Evolutionary conservation across 768 basidiomycete species (phyloP).

Genomic region (Galerina sulciceps): DNA sequence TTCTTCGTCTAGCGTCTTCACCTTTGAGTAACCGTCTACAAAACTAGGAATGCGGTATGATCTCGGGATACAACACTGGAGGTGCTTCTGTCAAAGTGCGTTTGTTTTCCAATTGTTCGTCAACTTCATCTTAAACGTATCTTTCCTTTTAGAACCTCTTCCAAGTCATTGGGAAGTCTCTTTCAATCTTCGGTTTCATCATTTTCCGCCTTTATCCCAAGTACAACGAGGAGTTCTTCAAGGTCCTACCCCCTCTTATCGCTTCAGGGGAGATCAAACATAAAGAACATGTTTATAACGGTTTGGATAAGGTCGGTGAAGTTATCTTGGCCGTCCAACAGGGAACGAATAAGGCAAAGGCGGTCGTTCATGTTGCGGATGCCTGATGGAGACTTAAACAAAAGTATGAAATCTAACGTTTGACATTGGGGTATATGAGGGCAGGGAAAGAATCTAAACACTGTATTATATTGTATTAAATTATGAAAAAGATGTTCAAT

Average conservation of each 20-base stretch:
- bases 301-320: slow-evolving; percentile 44
- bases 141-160: slow-evolving; percentile 38
- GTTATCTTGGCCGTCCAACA: slow-evolving; percentile 36
- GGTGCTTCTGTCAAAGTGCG: not conserved
- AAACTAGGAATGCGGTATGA: slow-evolving; percentile 46
- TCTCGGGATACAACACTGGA: slow-evolving; percentile 39
- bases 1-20: not conserved
- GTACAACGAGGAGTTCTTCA: slow-evolving; percentile 45
- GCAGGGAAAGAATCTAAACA: too few species aligned
- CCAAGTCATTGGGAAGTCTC: slow-evolving; percentile 42
- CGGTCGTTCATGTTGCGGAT: slow-evolving; percentile 38
- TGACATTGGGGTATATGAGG: too few species aligned
- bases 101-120: not conserved
- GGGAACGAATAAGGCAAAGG: slow-evolving; percentile 39
- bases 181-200: slow-evolving; percentile 44
- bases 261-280: slow-evolving; percentile 51
- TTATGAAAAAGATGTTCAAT: too few species aligned
- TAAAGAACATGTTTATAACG: slow-evolving; percentile 47
- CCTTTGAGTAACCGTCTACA: not conserved
- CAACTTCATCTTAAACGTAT: not conserved
- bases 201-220: slow-evolving; percentile 33
- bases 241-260: slow-evolving; percentile 41
- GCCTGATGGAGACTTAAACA: slow-evolving; percentile 13
- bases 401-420: too few species aligned
- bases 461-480: too few species aligned